Evolutionary conservation across 352 stramenopile genomes (phyloP), one percentile per base, ranked within the genome.

Genomic region (Globisporangium okanoganense): DNA sequence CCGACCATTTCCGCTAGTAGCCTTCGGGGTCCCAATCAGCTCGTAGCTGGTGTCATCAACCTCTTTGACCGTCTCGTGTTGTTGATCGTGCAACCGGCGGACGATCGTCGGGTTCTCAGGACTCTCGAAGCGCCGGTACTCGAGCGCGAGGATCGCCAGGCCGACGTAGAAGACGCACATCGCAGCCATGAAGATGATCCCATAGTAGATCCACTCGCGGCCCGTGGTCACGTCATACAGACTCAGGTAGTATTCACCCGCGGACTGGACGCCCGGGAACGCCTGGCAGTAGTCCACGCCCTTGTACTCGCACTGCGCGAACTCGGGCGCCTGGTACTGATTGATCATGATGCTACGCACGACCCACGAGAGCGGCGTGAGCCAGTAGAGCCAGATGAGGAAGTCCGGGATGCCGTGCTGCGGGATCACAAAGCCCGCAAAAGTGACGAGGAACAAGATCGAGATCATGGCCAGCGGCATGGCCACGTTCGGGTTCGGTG

Each of bases 371-470:
- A 78, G 20, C 7, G 72, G 72, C 35, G 71, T 76, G 22, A 79
- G 44, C 44, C 50, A 78, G 57, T 75, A 78, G 31, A 80, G 8
- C 72, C 72, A 80, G 13, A 64, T 68, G 27, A 53, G 65, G 20
- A 44, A 58, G 35, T 65, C 41, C 14, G 69, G 71, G 8, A 80
- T 73, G 3, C 44, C 14, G 33, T 67, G 12, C 18, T 66, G 36
- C 2, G 65, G 27, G 45, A 73, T 52, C 41, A 74, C 43, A 45
- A 75, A 78, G 44, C 70, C 70, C 5, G 45, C 55, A 40, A 75
- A 75, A 1, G 74, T 20, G 14, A 73, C 20, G 40, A 54, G 66
- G 9, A 73, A 5, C 6, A 62, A 24, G 16, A 73, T 56, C 6
- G 20, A 51, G 33, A 76, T 2, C 22, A 71, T 48, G 9, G 50